These are phyloP conservation scores for Sclerotinia subarctica DNA, from an alignment of 2,329 filamentous ascomycete genomes.

Conservation along the genomic window DNA sequence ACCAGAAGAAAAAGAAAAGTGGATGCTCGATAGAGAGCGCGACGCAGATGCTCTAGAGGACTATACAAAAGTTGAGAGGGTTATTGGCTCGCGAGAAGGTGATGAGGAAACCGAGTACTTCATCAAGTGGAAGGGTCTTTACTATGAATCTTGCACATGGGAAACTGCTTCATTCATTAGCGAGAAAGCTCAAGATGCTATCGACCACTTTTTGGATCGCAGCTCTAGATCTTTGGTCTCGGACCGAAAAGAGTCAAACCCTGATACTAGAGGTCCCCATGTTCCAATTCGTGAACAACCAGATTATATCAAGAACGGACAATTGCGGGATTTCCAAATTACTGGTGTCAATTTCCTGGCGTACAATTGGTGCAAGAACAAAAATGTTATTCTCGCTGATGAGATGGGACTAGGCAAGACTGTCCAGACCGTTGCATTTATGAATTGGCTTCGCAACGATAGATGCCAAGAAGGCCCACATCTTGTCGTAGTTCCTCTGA, in stretches of 20 bases:
- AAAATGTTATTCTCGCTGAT: slow-evolving; percentile 95
- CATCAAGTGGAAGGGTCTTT: slow-evolving; percentile 94
- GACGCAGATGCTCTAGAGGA: slow-evolving; percentile 85
- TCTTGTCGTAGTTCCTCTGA: slow-evolving; percentile 93
- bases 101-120: slow-evolving; percentile 84
- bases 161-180: slow-evolving; percentile 74
- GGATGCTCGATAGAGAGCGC: slow-evolving; percentile 90
- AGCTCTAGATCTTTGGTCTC: slow-evolving; percentile 77
- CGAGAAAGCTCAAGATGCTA: slow-evolving; percentile 77
- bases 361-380: slow-evolving; percentile 90
- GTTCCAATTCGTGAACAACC: slow-evolving; percentile 76
- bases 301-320: slow-evolving; percentile 76
- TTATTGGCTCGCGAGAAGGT: slow-evolving; percentile 78
- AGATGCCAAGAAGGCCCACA: slow-evolving; percentile 90
- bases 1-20: slow-evolving; percentile 86
- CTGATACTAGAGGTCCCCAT: slow-evolving; percentile 69
- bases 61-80: slow-evolving; percentile 86
- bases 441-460: slow-evolving; percentile 93
- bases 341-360: slow-evolving; percentile 92
- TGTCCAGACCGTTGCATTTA: slow-evolving; percentile 93
- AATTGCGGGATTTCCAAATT: slow-evolving; percentile 89
- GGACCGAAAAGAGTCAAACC: slow-evolving; percentile 72
- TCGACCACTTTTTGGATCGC: slow-evolving; percentile 87
- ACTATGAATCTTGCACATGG: slow-evolving; percentile 95
- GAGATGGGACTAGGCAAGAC: slow-evolving; percentile 99